Conservation (phyloP, 176 grass and related monocot species). For the Avena eriantha region DNA sequence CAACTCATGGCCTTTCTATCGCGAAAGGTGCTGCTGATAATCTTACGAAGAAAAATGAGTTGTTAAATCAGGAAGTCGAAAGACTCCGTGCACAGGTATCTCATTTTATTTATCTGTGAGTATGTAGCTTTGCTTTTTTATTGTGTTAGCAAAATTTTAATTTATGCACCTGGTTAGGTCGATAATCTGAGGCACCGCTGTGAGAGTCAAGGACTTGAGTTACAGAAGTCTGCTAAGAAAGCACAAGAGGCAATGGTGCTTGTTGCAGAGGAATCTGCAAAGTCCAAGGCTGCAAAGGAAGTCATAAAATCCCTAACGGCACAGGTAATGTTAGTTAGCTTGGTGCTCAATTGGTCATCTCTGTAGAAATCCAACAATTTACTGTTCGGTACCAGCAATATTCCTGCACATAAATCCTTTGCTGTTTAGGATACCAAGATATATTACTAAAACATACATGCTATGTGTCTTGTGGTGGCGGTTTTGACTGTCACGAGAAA, state of each 20-base stretch:
- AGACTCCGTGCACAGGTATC: slow-evolving; percentile 81
- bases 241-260: slow-evolving; percentile 76
- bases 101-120: slow-evolving; percentile 38
- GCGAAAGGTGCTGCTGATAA: slow-evolving; percentile 69
- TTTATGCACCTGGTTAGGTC: slow-evolving; percentile 58
- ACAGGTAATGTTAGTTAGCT: slow-evolving; percentile 57
- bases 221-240: slow-evolving; percentile 90
- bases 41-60: slow-evolving; percentile 81
- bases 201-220: slow-evolving; percentile 79
- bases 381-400: background rate
- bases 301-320: slow-evolving; percentile 93
- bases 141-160: slow-evolving; percentile 20
- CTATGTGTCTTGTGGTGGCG: background rate
- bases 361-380: slow-evolving; percentile 8
- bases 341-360: slow-evolving; percentile 22
- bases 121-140: background rate
- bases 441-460: background rate
- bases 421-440: slow-evolving; percentile 8
- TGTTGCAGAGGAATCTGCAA: slow-evolving; percentile 88
- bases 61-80: slow-evolving; percentile 88
- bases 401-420: background rate
- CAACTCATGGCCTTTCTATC: slow-evolving; percentile 80
- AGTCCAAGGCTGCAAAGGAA: slow-evolving; percentile 98
- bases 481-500: slow-evolving; percentile 27
- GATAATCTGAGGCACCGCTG: slow-evolving; percentile 76